These are phyloP conservation scores for Yamadazyma pseudoaaseri DNA, from an alignment of 1,139 yeast genomes.

Conservation along the genomic window DNA sequence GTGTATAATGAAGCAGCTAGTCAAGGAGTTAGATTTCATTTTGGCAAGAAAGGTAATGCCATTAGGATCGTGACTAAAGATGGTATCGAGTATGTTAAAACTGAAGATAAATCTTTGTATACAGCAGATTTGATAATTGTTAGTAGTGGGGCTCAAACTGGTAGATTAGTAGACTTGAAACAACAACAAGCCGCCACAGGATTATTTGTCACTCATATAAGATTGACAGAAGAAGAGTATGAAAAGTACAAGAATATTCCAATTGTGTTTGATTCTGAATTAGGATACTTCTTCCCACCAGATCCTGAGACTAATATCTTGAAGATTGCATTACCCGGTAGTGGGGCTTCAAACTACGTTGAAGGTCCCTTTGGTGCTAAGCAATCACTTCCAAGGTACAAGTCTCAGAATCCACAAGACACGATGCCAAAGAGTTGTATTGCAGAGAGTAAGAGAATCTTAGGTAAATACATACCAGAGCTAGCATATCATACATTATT, in stretches of 20 bases:
- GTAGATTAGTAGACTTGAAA: constrained; percentile 23
- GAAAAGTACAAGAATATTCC: constrained; percentile 25
- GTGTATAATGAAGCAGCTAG: constrained; percentile 20
- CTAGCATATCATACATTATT: constrained; percentile 30
- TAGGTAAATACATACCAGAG: constrained; percentile 29
- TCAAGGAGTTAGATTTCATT: constrained; percentile 27
- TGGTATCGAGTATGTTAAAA: constrained; percentile 16
- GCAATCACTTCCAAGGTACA: constrained; percentile 36
- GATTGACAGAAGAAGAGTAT: constrained; percentile 25
- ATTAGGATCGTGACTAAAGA: constrained; percentile 6
- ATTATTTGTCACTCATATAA: constrained; percentile 33
- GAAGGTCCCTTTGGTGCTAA: constrained; percentile 19
- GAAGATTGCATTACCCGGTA: constrained; percentile 38
- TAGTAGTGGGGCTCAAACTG: constrained; percentile 32
- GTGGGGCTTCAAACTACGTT: constrained; percentile 29
- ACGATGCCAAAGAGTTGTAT: constrained; percentile 29
- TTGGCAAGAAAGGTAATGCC: constrained; percentile 25
- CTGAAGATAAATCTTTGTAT: constrained; percentile 19
- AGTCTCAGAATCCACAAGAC: constrained; percentile 25
- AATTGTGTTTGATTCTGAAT: constrained; percentile 33
- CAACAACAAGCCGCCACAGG: constrained; percentile 36
- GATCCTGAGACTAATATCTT: constrained; percentile 33
- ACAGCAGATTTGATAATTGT: constrained; percentile 29
- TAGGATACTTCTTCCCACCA: constrained; percentile 39
- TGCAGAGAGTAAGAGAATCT: constrained; percentile 10